Conservation (phyloP, 2,329 filamentous ascomycete species). For the Rutstroemia sp. region DNA sequence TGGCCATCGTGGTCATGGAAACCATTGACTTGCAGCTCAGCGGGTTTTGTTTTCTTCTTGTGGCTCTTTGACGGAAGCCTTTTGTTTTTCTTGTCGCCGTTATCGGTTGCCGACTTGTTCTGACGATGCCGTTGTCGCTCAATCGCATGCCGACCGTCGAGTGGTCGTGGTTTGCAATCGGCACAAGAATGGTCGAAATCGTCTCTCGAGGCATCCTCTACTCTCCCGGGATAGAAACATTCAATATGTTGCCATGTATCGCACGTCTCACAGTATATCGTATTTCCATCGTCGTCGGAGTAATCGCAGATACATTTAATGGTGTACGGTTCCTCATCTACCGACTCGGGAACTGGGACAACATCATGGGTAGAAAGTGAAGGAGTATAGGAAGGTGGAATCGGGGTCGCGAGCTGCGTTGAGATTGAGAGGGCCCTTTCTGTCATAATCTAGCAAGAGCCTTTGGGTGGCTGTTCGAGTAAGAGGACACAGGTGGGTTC, state of each 20-base stretch:
- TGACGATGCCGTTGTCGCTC: constrained; percentile 63
- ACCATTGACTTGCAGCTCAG: constrained; percentile 60
- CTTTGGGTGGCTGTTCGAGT: constrained; percentile 28
- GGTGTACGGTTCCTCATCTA: constrained; percentile 76
- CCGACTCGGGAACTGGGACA: constrained; percentile 36
- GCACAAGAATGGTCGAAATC: constrained; percentile 78
- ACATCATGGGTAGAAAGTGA: constrained; percentile 23
- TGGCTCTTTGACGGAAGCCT: constrained; percentile 71
- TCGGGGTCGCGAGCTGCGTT: constrained; percentile 30
- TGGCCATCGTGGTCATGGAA: constrained; percentile 46
- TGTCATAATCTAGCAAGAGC: constrained; percentile 33
- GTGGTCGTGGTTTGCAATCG: constrained; percentile 72
- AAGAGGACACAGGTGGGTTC: constrained; percentile 28
- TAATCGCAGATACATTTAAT: constrained; percentile 98
- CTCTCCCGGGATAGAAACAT: constrained; percentile 80
- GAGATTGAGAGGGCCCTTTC: constrained; percentile 30
- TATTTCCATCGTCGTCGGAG: constrained; percentile 92
- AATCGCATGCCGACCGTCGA: constrained; percentile 69
- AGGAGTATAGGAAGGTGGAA: constrained; percentile 20
- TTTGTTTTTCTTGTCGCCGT: constrained; percentile 63
- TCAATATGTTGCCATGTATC: constrained; percentile 98
- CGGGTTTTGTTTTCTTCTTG: constrained; percentile 80
- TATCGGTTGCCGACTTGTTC: constrained; percentile 37
- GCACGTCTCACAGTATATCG: constrained; percentile 91
- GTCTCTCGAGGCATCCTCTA: constrained; percentile 62